Percentiles rank a stretch among this genome's conserved stretches.
These are phyloP conservation scores for Pistacia integerrima DNA, from an alignment of 345 rosid species.

Conservation along the genomic window DNA sequence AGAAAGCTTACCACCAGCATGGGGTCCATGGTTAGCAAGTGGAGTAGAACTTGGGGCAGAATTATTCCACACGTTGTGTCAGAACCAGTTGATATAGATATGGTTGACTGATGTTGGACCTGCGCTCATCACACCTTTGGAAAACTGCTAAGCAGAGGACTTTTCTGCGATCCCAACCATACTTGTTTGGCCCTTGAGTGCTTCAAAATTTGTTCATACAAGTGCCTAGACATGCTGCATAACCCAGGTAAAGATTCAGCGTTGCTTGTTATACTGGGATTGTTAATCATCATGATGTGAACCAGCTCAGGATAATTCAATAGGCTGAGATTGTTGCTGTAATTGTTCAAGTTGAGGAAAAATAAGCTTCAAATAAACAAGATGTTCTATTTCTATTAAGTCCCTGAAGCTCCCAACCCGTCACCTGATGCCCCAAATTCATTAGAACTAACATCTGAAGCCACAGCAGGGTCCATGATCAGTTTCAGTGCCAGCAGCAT, in stretches of 20 bases:
- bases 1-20: constrained; percentile 2
- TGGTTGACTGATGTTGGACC: neutral
- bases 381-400: constrained; percentile 56
- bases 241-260: constrained; percentile 89
- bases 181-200: constrained; percentile 77
- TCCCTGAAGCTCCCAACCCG: constrained; percentile 54
- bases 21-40: neutral
- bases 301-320: constrained; percentile 89
- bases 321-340: constrained; percentile 76
- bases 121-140: constrained; percentile 47
- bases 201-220: constrained; percentile 92
- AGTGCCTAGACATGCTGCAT: constrained; percentile 86
- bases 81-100: neutral
- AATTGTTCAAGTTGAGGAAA: constrained; percentile 81
- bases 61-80: neutral
- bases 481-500: neutral
- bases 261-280: constrained; percentile 89
- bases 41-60: neutral
- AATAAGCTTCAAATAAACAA: constrained; percentile 64
- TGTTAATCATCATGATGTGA: constrained; percentile 77
- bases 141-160: constrained; percentile 46
- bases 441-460: constrained; percentile 52
- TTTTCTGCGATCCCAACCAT: constrained; percentile 63
- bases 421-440: constrained; percentile 51
- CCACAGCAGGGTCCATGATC: neutral